A percentile compares a stretch with the other conserved stretches of the same genome.
Evolutionary conservation across 805 yeast species (phyloP).

Genomic region (Blastobotrys terrestris): DNA sequence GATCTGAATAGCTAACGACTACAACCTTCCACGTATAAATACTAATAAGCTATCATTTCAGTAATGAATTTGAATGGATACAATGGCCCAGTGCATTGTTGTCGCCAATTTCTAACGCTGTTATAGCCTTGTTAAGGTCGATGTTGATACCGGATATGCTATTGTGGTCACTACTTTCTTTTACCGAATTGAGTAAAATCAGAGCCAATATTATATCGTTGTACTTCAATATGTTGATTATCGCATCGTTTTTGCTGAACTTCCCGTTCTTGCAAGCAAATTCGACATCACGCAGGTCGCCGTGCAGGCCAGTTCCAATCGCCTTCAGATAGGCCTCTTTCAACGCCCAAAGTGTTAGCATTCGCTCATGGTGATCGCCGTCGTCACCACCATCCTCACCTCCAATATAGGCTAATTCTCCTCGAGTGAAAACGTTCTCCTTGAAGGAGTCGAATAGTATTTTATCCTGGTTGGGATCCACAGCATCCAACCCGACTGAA

Average conservation of each 20-base stretch:
- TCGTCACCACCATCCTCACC: neutral
- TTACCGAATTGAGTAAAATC: too few species aligned
- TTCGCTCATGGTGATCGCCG: too few species aligned
- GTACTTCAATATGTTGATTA: neutral
- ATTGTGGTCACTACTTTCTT: neutral
- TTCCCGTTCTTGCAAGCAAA: neutral
- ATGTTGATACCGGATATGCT: neutral
- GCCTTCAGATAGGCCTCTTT: conserved; percentile 72
- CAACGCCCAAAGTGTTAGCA: conserved; percentile 57
- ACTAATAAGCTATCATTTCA: too few species aligned
- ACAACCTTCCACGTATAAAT: too few species aligned
- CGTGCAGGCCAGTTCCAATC: conserved; percentile 48
- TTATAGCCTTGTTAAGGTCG: neutral
- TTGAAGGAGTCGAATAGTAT: neutral
- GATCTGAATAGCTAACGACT: too few species aligned
- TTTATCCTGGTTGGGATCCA: neutral
- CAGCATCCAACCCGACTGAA: neutral
- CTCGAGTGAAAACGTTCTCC: neutral
- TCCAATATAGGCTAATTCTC: neutral
- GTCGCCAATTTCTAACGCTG: neutral
- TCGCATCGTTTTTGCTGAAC: neutral
- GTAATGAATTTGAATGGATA: neutral
- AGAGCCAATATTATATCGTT: neutral
- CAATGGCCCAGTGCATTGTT: neutral
- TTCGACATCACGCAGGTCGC: neutral